Evolutionary conservation across 2,329 filamentous ascomycete genomes (phyloP).

Genomic region (Ophiostoma novo-ulmi): DNA sequence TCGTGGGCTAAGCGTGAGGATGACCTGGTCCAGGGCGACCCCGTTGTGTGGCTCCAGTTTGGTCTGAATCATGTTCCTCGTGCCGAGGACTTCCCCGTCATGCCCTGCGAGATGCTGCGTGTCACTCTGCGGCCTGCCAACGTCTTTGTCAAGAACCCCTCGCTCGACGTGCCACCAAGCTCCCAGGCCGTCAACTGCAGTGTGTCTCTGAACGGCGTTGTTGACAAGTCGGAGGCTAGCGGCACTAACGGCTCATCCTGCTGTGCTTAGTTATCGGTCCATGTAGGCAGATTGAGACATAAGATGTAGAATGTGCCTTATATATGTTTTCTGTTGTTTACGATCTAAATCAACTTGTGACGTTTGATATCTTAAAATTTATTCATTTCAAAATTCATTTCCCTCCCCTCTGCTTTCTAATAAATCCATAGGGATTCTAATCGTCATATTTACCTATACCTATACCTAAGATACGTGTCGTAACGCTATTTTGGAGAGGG

Average conservation of each 20-base stretch:
- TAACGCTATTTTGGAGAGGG: too few species aligned
- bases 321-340: neutral
- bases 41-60: constrained; percentile 54
- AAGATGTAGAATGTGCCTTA: neutral
- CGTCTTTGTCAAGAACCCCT: constrained; percentile 49
- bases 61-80: constrained; percentile 61
- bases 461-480: too few species aligned
- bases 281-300: neutral
- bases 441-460: too few species aligned
- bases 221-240: constrained; percentile 2
- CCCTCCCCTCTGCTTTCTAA: too few species aligned
- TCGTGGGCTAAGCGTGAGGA: constrained; percentile 38
- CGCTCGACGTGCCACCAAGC: constrained; percentile 45
- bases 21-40: constrained; percentile 35
- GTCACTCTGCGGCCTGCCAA: constrained; percentile 50
- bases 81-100: constrained; percentile 63
- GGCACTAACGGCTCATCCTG: neutral
- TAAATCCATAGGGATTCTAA: too few species aligned
- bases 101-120: constrained; percentile 56
- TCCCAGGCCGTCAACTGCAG: constrained; percentile 41
- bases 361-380: neutral
- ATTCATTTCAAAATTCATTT: neutral
- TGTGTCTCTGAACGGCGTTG: constrained; percentile 30
- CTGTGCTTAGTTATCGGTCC: neutral
- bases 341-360: too few species aligned